Percentiles rank a stretch among this genome's conserved stretches.
phyloP scores from a whole-genome alignment of 208 protist genomes.

The Acanthamoeba lenticulata region DNA sequence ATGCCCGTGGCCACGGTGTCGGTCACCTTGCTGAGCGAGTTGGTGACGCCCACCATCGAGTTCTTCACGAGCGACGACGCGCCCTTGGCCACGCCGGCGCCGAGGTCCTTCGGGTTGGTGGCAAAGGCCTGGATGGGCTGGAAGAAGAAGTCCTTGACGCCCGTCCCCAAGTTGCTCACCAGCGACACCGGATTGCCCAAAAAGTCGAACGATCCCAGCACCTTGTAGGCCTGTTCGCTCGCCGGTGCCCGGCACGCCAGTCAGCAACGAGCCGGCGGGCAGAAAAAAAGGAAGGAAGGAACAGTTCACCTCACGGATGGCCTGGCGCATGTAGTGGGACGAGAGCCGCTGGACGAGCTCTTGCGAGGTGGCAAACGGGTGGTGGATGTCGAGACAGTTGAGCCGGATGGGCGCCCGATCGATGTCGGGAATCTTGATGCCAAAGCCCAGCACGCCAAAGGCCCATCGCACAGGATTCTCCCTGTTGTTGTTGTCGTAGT shows the following conservation, averaged over 20 bases:
- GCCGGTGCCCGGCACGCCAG: not conserved
- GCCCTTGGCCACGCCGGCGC: constrained; percentile 74
- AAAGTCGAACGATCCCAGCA: constrained; percentile 84
- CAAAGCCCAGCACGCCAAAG: constrained; percentile 58
- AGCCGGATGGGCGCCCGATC: constrained; percentile 78
- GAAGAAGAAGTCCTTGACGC: constrained; percentile 87
- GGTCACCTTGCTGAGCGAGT: constrained; percentile 78
- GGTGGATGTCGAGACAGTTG: constrained; percentile 74
- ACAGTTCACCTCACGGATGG: constrained; percentile 66
- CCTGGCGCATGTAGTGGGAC: constrained; percentile 74
- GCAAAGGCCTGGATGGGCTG: constrained; percentile 83
- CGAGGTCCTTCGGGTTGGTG: constrained; percentile 81
- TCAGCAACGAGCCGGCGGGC: not conserved
- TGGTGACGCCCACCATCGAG: constrained; percentile 78
- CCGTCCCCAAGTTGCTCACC: constrained; percentile 82
- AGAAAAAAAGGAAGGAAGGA: not conserved
- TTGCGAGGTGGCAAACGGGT: constrained; percentile 73
- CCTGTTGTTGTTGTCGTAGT: no score
- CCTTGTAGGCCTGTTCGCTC: constrained; percentile 81
- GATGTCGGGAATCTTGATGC: constrained; percentile 77
- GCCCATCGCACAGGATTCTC: constrained; percentile 59
- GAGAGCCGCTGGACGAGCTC: constrained; percentile 71
- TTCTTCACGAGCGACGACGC: constrained; percentile 76
- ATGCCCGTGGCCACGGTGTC: constrained; percentile 77
- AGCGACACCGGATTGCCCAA: constrained; percentile 88